A percentile compares a stretch with the other conserved stretches of the same genome.
These are phyloP conservation scores for Cupressus sempervirens DNA, from an alignment of 75 land plant genomes.

Conservation along the genomic window DNA sequence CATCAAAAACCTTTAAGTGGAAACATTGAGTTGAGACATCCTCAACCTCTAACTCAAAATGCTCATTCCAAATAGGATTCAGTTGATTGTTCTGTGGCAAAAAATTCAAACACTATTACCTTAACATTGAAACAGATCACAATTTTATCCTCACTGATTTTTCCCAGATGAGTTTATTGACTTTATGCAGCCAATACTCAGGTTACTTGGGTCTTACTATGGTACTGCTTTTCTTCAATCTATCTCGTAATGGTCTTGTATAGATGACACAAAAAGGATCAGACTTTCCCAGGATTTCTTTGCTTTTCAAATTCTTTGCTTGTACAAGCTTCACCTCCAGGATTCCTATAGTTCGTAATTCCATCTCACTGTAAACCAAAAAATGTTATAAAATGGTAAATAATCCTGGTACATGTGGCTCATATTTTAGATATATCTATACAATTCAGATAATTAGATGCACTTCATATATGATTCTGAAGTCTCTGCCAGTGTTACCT, in stretches of 20 bases:
- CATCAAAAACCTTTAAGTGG: conserved; percentile 64
- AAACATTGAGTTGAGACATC: conserved; percentile 72
- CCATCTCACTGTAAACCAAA: conserved; percentile 44
- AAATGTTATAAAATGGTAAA: neutral
- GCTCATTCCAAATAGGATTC: conserved; percentile 94
- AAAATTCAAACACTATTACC: neutral
- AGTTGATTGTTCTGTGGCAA: conserved; percentile 66
- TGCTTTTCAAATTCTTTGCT: conserved; percentile 72
- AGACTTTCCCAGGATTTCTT: conserved; percentile 80
- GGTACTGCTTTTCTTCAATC: conserved; percentile 79
- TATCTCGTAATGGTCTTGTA: conserved; percentile 60
- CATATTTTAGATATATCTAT: neutral
- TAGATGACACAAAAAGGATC: conserved; percentile 84
- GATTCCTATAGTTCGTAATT: conserved; percentile 67
- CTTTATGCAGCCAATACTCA: neutral
- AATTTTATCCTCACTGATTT: neutral
- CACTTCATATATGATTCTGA: neutral
- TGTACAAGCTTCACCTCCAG: conserved; percentile 91
- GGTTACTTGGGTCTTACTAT: conserved; percentile 58
- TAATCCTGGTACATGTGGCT: neutral
- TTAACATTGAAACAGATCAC: neutral
- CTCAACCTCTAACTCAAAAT: conserved; percentile 81
- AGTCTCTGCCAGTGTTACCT: conserved; percentile 31
- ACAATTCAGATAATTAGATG: neutral
- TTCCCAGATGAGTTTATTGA: neutral